These are phyloP conservation scores for Monoraphidium neglectum DNA, from an alignment of 139 green algal genomes.

Conservation along the genomic window DNA sequence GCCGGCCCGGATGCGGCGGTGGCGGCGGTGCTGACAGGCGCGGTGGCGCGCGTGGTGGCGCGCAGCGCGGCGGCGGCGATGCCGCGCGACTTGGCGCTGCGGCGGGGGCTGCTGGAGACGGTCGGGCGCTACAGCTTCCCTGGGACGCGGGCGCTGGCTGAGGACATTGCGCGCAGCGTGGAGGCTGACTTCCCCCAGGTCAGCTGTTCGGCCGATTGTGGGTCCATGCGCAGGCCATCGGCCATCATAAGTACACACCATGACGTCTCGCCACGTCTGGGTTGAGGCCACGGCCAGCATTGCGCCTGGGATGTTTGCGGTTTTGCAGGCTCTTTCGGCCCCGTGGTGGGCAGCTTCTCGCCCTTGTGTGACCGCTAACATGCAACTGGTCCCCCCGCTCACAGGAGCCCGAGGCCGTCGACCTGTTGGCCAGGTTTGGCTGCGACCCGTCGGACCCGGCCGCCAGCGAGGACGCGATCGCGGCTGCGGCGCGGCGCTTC, in stretches of 20 bases:
- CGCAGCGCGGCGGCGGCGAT: constrained; percentile 50
- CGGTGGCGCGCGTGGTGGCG: constrained; percentile 61
- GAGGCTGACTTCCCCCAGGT: constrained; percentile 49
- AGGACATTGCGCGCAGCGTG: constrained; percentile 56
- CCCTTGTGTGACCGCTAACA: too few relatives aligned
- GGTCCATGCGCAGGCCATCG: too few relatives aligned
- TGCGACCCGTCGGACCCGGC: constrained; percentile 1
- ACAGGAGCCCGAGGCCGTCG: constrained; percentile 45
- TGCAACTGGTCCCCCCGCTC: neutral
- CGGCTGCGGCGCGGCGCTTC: too few relatives aligned
- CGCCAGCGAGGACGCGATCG: constrained; percentile 4
- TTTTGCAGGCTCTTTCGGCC: too few relatives aligned
- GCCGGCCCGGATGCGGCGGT: constrained; percentile 53
- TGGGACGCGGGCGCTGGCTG: constrained; percentile 42
- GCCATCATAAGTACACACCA: too few relatives aligned
- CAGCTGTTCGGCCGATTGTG: too few relatives aligned
- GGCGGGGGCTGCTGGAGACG: constrained; percentile 53
- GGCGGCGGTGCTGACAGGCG: constrained; percentile 63
- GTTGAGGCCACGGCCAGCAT: too few relatives aligned
- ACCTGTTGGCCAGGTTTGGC: constrained; percentile 49
- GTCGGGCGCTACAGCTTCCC: constrained; percentile 54
- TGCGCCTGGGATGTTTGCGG: too few relatives aligned
- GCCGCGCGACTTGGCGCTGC: constrained; percentile 27
- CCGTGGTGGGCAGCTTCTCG: too few relatives aligned
- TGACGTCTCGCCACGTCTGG: too few relatives aligned